Conservation (phyloP, 805 yeast genomes). For the Limtongozyma cylindracea region DNA sequence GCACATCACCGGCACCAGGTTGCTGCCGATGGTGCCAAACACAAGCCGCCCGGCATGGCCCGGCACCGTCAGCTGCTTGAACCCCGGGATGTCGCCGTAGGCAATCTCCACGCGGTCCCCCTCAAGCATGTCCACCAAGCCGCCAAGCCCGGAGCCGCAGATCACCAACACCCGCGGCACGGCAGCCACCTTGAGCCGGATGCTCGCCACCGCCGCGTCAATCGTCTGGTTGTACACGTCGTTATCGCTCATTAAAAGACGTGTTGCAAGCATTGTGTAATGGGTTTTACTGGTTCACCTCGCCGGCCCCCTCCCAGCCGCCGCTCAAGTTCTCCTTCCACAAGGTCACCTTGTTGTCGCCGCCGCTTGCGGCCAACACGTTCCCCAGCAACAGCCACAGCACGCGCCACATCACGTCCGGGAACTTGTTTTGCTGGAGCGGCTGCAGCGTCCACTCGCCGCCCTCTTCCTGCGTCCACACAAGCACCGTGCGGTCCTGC, state of each 20-base stretch:
- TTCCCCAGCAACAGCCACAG: conserved; percentile 95
- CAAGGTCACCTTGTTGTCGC: conserved; percentile 84
- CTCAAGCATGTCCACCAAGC: conserved; percentile 35
- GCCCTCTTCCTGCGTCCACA: conserved; percentile 71
- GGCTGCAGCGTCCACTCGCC: conserved; percentile 64
- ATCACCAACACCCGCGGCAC: conserved; percentile 51
- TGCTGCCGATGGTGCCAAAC: conserved; percentile 49
- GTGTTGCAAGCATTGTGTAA: too few relatives aligned
- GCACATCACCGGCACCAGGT: conserved; percentile 58
- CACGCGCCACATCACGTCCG: conserved; percentile 96
- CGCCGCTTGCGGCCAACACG: conserved; percentile 84
- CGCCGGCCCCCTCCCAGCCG: conserved; percentile 95
- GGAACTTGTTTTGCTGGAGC: conserved; percentile 60
- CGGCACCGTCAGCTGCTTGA: conserved; percentile 56
- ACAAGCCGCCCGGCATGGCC: conserved; percentile 77
- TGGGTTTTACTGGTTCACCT: conserved; percentile 46
- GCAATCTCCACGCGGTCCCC: conserved; percentile 21
- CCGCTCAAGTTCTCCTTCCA: conserved; percentile 93
- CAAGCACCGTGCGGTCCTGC: conserved; percentile 81
- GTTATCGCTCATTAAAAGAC: too few relatives aligned
- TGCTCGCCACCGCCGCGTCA: conserved; percentile 3
- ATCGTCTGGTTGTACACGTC: conserved; percentile 4
- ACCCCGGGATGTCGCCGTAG: conserved; percentile 57
- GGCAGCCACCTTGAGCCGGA: conserved; percentile 2
- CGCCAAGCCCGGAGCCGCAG: conserved; percentile 91